A percentile compares a stretch with the other conserved stretches of the same genome.
Evolutionary conservation across 305 asterid species (phyloP).

Genomic region (Solanum hybrid): DNA sequence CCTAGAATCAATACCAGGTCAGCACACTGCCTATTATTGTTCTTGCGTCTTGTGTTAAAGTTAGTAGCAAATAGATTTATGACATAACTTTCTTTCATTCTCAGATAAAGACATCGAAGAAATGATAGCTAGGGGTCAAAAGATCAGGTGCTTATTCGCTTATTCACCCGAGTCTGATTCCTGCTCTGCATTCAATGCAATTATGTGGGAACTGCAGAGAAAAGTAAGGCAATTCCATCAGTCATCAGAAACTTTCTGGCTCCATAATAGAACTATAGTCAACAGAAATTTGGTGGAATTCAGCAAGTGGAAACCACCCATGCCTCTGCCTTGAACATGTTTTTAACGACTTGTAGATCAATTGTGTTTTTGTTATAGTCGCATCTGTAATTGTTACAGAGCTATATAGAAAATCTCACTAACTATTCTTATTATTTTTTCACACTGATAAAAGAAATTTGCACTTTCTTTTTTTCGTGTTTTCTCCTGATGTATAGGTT

Average conservation of each 20-base stretch:
- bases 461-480: neutral
- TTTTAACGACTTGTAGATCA: neutral
- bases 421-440: neutral
- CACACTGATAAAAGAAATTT: neutral
- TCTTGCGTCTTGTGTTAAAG: neutral
- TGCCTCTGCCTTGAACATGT: constrained; percentile 59
- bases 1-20: constrained; percentile 86
- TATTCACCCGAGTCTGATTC: constrained; percentile 61
- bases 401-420: neutral
- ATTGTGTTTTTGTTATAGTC: constrained; percentile 1
- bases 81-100: neutral
- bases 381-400: neutral
- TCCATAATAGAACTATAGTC: constrained; percentile 69
- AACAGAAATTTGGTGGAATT: constrained; percentile 68
- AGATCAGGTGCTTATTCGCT: constrained; percentile 73
- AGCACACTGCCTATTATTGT: neutral
- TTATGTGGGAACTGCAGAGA: constrained; percentile 83
- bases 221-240: constrained; percentile 85
- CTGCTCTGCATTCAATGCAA: constrained; percentile 77
- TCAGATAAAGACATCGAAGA: constrained; percentile 68
- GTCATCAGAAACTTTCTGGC: constrained; percentile 86
- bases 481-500: neutral
- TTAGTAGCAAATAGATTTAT: neutral
- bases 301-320: constrained; percentile 67
- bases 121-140: constrained; percentile 67